Evolutionary conservation across 1,284 basidiomycete genomes (phyloP), one percentile per base, ranked within the genome.

Genomic region (Sporisorium exsertum): DNA sequence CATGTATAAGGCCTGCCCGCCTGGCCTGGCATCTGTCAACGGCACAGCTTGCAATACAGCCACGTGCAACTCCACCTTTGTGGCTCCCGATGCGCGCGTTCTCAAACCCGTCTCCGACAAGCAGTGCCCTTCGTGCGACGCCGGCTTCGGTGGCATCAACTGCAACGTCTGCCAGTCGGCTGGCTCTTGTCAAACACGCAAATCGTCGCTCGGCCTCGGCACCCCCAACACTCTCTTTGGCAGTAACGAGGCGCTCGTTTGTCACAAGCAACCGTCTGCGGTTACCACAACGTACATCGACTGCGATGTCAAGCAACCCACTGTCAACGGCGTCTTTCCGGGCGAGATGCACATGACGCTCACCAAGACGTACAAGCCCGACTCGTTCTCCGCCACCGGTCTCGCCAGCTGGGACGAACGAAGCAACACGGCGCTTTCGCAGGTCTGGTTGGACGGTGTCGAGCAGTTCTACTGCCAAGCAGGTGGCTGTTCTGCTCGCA

Each of bases 401-500:
- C 60, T 80, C 18, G 72, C 74, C 13, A 35, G 58, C 27, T 82
- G 79, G 79, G 32, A 64, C n/a, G 60, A 57, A 3, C 46, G 69
- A 35, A 61, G 61, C 59, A 72, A 65, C 58, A 71, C 79, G 1
- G 72, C 78, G 3, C 67, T 78, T n/a, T 74, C 77, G 5, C 69
- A 70, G 26, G 64, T 82, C 32, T 82, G 75, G 72, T 57, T 80
- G 9, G 64, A 81, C 32, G 81, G 81, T 24, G 64, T 76, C 13
- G 68, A 80, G 57, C 80, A 79, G 46, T 82, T 79, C 64, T 81
- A 81, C 68, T 82, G 81, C 56, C 81, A 82, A 55, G 74, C 81
- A 18, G 49, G 50, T 13, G 67, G 62, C 2, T 82, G 81, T 60
- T 40, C 68, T 22, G 58, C 66, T 26, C 29, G 24, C 10, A 82